phyloP scores from a whole-genome alignment of 805 yeast species.

The Naumovozyma baii region DNA sequence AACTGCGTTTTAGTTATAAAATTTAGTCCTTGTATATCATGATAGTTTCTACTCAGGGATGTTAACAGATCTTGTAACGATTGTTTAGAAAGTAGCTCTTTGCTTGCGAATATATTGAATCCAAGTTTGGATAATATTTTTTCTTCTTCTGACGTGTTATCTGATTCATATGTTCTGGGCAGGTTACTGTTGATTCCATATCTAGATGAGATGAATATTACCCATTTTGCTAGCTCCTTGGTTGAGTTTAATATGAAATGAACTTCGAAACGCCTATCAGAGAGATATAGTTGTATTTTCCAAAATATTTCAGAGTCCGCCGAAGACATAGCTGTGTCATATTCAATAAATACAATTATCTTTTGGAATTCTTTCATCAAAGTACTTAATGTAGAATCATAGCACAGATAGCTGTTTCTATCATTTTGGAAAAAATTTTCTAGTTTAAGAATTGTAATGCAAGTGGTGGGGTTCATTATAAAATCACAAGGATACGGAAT shows the following conservation, averaged over 20 bases:
- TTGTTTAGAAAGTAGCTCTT: not conserved
- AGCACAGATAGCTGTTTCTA: constrained; percentile 6
- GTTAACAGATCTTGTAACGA: not conserved
- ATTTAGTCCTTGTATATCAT: not conserved
- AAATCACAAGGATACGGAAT: constrained; percentile 12
- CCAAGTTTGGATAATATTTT: not conserved
- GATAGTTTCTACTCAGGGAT: too few relatives aligned
- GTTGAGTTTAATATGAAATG: constrained; percentile 1
- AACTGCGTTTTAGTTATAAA: not conserved
- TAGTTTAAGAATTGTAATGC: constrained; percentile 12
- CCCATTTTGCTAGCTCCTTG: not conserved
- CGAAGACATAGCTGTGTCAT: constrained; percentile 4
- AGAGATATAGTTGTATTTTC: constrained; percentile 14
- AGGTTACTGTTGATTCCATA: not conserved
- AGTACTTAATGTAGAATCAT: constrained; percentile 6
- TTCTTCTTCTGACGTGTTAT: not conserved
- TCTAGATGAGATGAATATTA: not conserved
- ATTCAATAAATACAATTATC: constrained; percentile 13
- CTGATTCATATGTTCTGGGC: not conserved
- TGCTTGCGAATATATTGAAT: not conserved
- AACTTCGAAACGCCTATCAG: constrained; percentile 4
- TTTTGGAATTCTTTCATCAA: constrained; percentile 10
- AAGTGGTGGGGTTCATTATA: constrained; percentile 12
- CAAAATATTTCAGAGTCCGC: constrained; percentile 18
- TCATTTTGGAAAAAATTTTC: constrained; percentile 15